phyloP scores from a whole-genome alignment of 306 rosid genomes.

The Lablab purpureus region DNA sequence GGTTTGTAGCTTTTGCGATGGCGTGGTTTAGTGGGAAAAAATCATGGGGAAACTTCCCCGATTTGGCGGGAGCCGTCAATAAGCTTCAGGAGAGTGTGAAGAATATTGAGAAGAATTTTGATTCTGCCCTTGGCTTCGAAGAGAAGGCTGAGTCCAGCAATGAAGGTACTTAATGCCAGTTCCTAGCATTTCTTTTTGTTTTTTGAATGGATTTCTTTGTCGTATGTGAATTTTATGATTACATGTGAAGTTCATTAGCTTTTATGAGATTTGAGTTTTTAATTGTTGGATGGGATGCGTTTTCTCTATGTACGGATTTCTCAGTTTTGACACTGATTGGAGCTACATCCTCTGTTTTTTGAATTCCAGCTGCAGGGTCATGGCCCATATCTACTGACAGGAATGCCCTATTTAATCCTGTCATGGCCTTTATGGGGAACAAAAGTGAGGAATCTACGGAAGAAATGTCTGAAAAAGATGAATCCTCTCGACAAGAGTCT shows the following conservation, averaged over 20 bases:
- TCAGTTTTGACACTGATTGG: slow-evolving; percentile 46
- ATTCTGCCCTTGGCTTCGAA: slow-evolving; percentile 89
- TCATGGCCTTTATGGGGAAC: slow-evolving; percentile 80
- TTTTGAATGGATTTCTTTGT: slow-evolving; percentile 18
- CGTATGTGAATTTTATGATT: slow-evolving; percentile 28
- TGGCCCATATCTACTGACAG: slow-evolving; percentile 74
- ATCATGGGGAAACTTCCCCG: slow-evolving; percentile 90
- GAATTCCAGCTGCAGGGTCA: slow-evolving; percentile 71
- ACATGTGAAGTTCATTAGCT: slow-evolving; percentile 13
- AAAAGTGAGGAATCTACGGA: slow-evolving; percentile 60
- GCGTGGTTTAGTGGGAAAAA: slow-evolving; percentile 92
- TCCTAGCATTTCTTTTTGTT: slow-evolving; percentile 35
- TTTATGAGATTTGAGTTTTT: slow-evolving; percentile 18
- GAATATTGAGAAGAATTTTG: slow-evolving; percentile 97
- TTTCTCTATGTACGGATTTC: slow-evolving; percentile 24
- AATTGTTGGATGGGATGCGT: slow-evolving; percentile 21
- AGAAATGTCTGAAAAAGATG: slow-evolving; percentile 55
- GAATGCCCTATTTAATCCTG: slow-evolving; percentile 76
- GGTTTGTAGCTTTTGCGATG: slow-evolving; percentile 63
- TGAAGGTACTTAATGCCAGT: slow-evolving; percentile 71
- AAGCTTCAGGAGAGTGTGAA: slow-evolving; percentile 99
- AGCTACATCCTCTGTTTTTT: slow-evolving; percentile 40
- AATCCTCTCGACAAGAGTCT: slow-evolving; percentile 53
- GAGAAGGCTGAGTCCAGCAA: slow-evolving; percentile 75
- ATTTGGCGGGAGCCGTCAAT: slow-evolving; percentile 97